Evolutionary conservation across 2,329 filamentous ascomycete species (phyloP).

Genomic region (Aspergillus fructus): DNA sequence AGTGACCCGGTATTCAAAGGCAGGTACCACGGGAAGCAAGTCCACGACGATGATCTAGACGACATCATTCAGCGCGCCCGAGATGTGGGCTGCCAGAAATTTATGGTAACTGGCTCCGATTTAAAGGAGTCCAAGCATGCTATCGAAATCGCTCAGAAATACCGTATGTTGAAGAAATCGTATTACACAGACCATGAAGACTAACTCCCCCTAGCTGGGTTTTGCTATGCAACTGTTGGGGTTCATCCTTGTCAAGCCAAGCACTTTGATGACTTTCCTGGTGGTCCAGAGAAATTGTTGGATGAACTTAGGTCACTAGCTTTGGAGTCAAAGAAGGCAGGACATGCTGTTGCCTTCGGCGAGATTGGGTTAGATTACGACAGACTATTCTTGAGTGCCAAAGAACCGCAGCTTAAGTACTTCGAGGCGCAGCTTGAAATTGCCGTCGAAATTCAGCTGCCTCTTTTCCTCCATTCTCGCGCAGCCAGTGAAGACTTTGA

Average conservation of each 20-base stretch:
- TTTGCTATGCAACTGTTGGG: constrained; percentile 86
- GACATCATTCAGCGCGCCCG: constrained; percentile 76
- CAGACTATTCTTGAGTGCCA: constrained; percentile 77
- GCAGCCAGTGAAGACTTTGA: constrained; percentile 87
- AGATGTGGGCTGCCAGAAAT: constrained; percentile 77
- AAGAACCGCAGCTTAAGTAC: constrained; percentile 76
- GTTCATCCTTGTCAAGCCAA: constrained; percentile 89
- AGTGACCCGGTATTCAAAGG: constrained; percentile 89
- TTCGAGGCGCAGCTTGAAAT: constrained; percentile 82
- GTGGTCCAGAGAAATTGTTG: constrained; percentile 45
- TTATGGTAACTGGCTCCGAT: constrained; percentile 92
- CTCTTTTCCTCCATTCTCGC: constrained; percentile 88
- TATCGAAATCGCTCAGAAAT: constrained; percentile 68
- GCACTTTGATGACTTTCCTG: constrained; percentile 65
- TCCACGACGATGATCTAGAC: constrained; percentile 45
- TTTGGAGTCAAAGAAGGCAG: constrained; percentile 54
- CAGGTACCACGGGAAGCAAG: constrained; percentile 74
- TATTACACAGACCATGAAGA: constrained; percentile 13
- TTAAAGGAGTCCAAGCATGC: constrained; percentile 74
- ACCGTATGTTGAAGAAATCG: constrained; percentile 58
- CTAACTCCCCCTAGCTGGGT: constrained; percentile 57
- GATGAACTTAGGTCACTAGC: constrained; percentile 67
- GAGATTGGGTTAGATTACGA: constrained; percentile 98
- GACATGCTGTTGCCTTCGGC: constrained; percentile 76
- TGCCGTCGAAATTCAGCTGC: constrained; percentile 73